Evolutionary conservation across 306 rosid genomes (phyloP), one percentile per base, ranked within the genome.

Genomic region (Castanopsis chinensis): DNA sequence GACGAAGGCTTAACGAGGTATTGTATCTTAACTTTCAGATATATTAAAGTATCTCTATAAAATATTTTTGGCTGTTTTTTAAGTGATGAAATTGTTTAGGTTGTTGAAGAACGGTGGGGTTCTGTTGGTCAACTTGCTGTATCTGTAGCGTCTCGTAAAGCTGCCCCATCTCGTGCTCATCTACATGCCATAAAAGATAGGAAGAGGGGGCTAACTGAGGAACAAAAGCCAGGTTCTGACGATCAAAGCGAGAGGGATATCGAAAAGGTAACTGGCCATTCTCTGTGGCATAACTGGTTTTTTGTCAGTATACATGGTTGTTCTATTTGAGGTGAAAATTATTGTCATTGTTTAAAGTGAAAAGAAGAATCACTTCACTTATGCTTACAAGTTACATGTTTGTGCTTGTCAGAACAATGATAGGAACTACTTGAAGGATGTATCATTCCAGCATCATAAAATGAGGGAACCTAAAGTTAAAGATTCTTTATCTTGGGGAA

Each of bases 121-220:
- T 90, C 97, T 74, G 89, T 95, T 27, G 97, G 97, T 86, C 85
- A 89, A 37, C 78, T 95, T 68, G 85, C 94, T 20, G 93, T 79
- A 74, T 90, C 99, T 28, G 85, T 91, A 80, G 87, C 89, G 49
- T 91, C 97, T 35, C 75, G 78, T 37, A 77, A 74, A 77, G 94
- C 97, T 79, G 99, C 99, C 63, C 96, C 94, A 55, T 86, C 96
- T 75, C 97, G 90, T 77, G 93, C 99, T 76, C 99, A 95, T 88
- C 80, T 95, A 35, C 90, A 72, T 75, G 96, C 99, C 53, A 95
- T 91, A 84, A 87, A 73, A 79, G 83, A 82, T 82, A 89, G 99
- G 79, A 87, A 79, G 84, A 90, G 87, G 83, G 94, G 91, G 80
- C 21, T 41, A n/a, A 52, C 76, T 41, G 90, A 84, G 63, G 97